Evolutionary conservation across 2,329 filamentous ascomycete species (phyloP).

Genomic region (Sclerotinia glacialis): DNA sequence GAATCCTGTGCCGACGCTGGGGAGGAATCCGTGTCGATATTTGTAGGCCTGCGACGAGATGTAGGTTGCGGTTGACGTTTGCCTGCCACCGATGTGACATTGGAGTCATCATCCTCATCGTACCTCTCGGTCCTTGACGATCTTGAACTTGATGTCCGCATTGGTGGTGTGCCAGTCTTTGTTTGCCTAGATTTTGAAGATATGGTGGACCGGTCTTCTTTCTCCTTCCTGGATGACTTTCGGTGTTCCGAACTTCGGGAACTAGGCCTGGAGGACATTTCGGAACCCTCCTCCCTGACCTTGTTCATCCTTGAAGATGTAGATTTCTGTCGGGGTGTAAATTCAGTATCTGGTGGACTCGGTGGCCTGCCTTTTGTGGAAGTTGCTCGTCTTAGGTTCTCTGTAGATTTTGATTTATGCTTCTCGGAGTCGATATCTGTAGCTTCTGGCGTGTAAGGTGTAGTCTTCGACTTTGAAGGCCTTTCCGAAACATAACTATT

Average conservation of each 20-base stretch:
- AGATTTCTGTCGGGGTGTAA: constrained; percentile 46
- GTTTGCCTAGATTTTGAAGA: constrained; percentile 55
- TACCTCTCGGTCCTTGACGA: constrained; percentile 33
- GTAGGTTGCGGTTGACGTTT: constrained; percentile 44
- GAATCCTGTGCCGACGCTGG: constrained; percentile 51
- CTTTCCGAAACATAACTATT: constrained; percentile 45
- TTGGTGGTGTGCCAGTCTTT: constrained; percentile 53
- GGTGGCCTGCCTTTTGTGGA: constrained; percentile 52
- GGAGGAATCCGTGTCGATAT: constrained; percentile 42
- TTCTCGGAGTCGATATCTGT: constrained; percentile 62
- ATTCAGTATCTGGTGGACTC: constrained; percentile 62
- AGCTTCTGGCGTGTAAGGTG: constrained; percentile 64
- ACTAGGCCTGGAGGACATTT: constrained; percentile 42
- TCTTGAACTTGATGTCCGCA: constrained; percentile 41
- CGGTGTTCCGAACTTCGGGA: constrained; percentile 41
- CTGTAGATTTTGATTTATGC: constrained; percentile 48
- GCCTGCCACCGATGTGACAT: constrained; percentile 44
- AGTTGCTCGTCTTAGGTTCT: constrained; percentile 44
- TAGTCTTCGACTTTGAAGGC: constrained; percentile 29
- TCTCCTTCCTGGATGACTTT: constrained; percentile 40
- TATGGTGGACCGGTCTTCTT: constrained; percentile 51
- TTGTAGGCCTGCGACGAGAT: constrained; percentile 37
- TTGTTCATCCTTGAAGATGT: constrained; percentile 39
- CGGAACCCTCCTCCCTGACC: constrained; percentile 42
- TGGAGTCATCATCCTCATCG: constrained; percentile 39